Percentiles rank a stretch among this genome's conserved stretches.
Conservation (phyloP, 2,329 filamentous ascomycete species). For the Nigrospora oryzae region DNA sequence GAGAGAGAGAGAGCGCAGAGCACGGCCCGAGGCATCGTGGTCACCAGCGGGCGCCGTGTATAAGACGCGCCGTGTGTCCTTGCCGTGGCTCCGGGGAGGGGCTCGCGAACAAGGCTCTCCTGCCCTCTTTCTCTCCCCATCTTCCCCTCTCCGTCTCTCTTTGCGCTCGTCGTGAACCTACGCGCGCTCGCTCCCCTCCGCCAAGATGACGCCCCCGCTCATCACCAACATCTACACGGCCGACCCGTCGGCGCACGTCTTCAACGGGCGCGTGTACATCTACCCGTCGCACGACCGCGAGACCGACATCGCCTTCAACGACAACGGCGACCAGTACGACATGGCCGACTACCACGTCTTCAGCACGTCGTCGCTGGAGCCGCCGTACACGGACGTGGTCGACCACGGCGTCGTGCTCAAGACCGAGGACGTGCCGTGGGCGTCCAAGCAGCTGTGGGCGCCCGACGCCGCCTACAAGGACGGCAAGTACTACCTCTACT, state of each 20-base stretch:
- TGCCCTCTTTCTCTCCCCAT: no score
- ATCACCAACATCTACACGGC: slow-evolving; percentile 72
- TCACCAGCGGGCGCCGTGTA: no score
- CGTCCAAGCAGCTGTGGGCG: slow-evolving; percentile 71
- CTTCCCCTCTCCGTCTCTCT: no score
- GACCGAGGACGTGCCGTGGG: slow-evolving; percentile 64
- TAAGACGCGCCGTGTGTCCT: no score
- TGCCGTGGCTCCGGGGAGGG: no score
- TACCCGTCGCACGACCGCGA: slow-evolving; percentile 77
- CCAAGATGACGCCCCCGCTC: slow-evolving; percentile 47
- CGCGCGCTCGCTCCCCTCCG: slow-evolving; percentile 14
- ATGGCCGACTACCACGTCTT: slow-evolving; percentile 82
- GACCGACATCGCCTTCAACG: slow-evolving; percentile 66
- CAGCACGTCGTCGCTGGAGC: slow-evolving; percentile 41
- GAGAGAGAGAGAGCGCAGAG: no score
- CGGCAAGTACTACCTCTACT: slow-evolving; percentile 67
- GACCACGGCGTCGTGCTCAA: slow-evolving; percentile 67
- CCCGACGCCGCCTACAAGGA: slow-evolving; percentile 63
- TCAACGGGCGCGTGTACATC: slow-evolving; percentile 67
- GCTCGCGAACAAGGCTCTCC: no score
- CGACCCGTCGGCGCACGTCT: slow-evolving; percentile 74
- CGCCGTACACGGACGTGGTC: slow-evolving; percentile 46
- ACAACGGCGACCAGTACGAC: slow-evolving; percentile 80
- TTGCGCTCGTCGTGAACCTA: not conserved
- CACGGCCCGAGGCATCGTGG: no score